Evolutionary conservation across 345 rosid genomes (phyloP), one percentile per base, ranked within the genome.

Genomic region (Theobroma cacao): DNA sequence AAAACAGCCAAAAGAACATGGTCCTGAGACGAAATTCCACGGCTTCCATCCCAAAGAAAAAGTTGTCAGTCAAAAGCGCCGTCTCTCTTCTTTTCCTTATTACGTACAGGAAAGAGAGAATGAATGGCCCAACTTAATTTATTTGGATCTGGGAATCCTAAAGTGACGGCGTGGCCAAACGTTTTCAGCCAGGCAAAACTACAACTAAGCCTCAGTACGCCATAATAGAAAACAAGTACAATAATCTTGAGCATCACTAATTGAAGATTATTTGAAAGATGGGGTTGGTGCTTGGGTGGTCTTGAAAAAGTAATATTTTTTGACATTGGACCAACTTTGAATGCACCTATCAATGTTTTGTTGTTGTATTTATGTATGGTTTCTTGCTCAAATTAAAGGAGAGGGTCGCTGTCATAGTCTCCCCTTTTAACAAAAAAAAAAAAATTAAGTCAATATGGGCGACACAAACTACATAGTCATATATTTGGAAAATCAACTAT

Each of bases 31-130:
- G 22, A 50, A 50, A 50, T 50, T 50, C n/a, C 7, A 50, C 58
- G 2, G 12, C 41, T 40, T 71, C 59, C 22, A 10, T 26, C 26
- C 12, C 20, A 18, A 18, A 11, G 18, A 58, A 74, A 59, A 74
- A n/a, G n/a, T n/a, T 75, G 30, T 30, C 70, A 45, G 78, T 75
- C 78, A 61, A 75, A 75, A 45, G 45, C 43, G 70, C 78, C 78
- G 78, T 61, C 78, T 61, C 41, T n/a, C 3, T 48, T 70, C 14
- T 67, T 24, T 13, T 41, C 9, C 13, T 3, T 7, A 3, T 55
- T 14, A 14, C 8, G 34, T 4, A 5, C 6, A 14, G 6, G 13
- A 30, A n/a, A n/a, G 9, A 38, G 2, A 26, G 14, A 20, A 17
- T 26, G 14, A 43, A 17, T 28, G 13, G 18, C 43, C 45, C 34